A percentile compares a stretch with the other conserved stretches of the same genome.
phyloP scores from a whole-genome alignment of 148 eudicot genomes.

The Pharnaceum exiguum region DNA sequence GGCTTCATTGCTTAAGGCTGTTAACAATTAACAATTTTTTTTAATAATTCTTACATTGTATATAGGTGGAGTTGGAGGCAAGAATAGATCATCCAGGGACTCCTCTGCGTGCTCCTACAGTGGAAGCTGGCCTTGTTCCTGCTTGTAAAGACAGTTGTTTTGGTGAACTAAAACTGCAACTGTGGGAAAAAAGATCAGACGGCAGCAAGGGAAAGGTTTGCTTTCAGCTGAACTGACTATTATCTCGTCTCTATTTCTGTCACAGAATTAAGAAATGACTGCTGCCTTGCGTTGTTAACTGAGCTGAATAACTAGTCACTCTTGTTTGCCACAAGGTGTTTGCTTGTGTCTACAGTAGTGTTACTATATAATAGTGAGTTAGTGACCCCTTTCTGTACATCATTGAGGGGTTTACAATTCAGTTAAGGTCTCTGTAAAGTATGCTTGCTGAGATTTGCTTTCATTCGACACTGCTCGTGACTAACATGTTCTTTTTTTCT shows the following conservation, averaged over 20 bases:
- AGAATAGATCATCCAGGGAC: conserved; percentile 72
- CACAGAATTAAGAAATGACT: neutral
- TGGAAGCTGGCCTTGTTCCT: conserved; percentile 75
- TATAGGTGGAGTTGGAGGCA: conserved; percentile 84
- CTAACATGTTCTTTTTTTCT: no score
- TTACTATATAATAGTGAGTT: no score
- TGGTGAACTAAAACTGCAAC: conserved; percentile 50
- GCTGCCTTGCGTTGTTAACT: neutral
- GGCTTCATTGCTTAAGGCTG: neutral
- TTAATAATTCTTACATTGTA: neutral
- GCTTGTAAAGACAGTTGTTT: conserved; percentile 85
- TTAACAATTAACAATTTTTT: neutral
- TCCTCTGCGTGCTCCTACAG: conserved; percentile 81
- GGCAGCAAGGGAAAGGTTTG: conserved; percentile 80
- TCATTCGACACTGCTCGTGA: no score
- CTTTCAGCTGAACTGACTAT: neutral
- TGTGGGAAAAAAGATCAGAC: conserved; percentile 65
- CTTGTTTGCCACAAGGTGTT: no score
- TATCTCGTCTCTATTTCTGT: neutral
- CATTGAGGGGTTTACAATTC: no score
- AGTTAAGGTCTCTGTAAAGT: no score
- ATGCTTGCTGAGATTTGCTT: no score
- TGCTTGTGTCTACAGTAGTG: no score
- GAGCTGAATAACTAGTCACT: neutral
- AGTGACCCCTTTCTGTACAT: no score